Percentiles rank a stretch among this genome's conserved stretches.
phyloP scores from a whole-genome alignment of 2,329 filamentous ascomycete species.

The Mariannaea sp. region DNA sequence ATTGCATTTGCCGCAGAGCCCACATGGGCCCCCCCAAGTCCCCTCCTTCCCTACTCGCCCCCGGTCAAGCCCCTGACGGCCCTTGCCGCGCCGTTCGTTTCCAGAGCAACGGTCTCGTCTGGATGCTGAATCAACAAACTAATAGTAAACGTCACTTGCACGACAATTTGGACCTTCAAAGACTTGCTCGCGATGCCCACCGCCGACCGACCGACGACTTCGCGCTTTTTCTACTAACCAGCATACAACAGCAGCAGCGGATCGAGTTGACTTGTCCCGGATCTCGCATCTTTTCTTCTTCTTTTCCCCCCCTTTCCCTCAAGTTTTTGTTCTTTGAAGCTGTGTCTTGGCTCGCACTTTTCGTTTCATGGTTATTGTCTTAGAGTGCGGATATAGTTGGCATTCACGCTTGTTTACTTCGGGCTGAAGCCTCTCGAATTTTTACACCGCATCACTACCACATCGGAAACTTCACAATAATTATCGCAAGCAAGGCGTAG shows the following conservation, averaged over 20 bases:
- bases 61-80: constrained; percentile 22
- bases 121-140: constrained; percentile 30
- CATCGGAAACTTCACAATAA: constrained; percentile 1
- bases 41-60: too few relatives aligned
- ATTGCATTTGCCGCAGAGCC: background rate
- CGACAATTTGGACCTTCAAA: constrained; percentile 18
- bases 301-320: constrained; percentile 1
- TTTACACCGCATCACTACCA: background rate
- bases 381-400: constrained; percentile 25
- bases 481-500: background rate
- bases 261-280: background rate
- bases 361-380: constrained; percentile 28
- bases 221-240: constrained; percentile 16
- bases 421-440: background rate
- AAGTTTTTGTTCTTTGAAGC: background rate
- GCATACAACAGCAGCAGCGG: constrained; percentile 17
- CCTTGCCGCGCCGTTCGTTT: constrained; percentile 21
- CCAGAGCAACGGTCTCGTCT: constrained; percentile 31
- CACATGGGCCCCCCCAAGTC: constrained; percentile 4
- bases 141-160: constrained; percentile 36
- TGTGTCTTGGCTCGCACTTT: constrained; percentile 17
- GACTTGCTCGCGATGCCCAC: constrained; percentile 5
- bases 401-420: constrained; percentile 32
- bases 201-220: background rate
- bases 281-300: constrained; percentile 11